Evolutionary conservation across 306 rosid species (phyloP), one percentile per base, ranked within the genome.

Genomic region (Medicago ruthenica): DNA sequence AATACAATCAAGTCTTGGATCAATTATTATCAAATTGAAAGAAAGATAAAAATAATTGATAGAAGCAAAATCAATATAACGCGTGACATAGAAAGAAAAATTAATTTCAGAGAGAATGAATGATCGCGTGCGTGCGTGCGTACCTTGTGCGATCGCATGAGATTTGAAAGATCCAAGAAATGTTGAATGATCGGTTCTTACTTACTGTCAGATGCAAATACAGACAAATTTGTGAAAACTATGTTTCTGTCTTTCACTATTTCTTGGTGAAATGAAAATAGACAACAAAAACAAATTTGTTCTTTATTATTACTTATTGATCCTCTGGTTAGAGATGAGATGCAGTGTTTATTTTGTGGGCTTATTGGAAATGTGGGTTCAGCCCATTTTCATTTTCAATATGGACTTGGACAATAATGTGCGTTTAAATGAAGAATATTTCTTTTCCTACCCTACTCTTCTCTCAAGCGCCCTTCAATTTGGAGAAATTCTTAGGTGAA

Each of bases 161-260:
- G 70, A 64, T 64, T 16, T 5, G 45, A 36, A 37, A 16, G 47
- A 37, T 37, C 22, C 31, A 17, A 64, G 17, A 37, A 64, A 17
- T 37, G 45, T 39, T 63, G 64, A 58, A 27, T 3, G 31, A 27
- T 22, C 16, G 7, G 64, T 58, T 58, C 3, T n/a, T 44, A 44
- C 50, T 44, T 14, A 0, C 37, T 34, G 37, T 9, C 13, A 7
- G 6, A 12, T 57, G 39, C 44, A 8, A 24, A 47, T 71, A n/a
- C n/a, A 45, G 18, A 71, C 71, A 4, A 62, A 34, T 17, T 61
- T 16, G 39, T 18, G 79, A 75, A 22, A 27, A 58, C 8, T 24
- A 22, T 22, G 64, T 58, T 58, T 58, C 16, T 58, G 64, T 58
- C 37, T 22, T 22, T 1, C 9, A 20, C 61, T 45, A 4, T 11